These are phyloP conservation scores for Phycomyces blakesleeanus DNA, from an alignment of 192 early-diverging fungal genomes.

Conservation along the genomic window DNA sequence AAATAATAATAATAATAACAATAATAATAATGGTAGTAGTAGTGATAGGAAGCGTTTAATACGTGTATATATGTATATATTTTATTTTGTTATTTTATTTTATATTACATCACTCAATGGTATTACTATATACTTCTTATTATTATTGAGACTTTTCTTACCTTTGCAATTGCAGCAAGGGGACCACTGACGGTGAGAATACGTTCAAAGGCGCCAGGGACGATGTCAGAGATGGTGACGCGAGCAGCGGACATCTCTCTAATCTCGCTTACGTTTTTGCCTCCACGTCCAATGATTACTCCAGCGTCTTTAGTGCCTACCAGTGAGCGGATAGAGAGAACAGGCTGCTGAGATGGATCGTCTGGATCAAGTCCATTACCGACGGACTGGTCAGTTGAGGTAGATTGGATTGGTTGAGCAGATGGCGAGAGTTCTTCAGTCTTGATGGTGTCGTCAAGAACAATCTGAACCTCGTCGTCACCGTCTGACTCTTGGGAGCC, in stretches of 20 bases:
- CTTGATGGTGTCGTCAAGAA: not conserved
- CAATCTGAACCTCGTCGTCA: slow-evolving; percentile 12
- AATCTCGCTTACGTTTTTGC: slow-evolving; percentile 88
- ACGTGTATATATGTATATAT: not conserved
- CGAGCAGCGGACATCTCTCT: slow-evolving; percentile 79
- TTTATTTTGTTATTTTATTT: not conserved
- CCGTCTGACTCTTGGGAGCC: slow-evolving; percentile 2
- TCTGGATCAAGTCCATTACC: not conserved
- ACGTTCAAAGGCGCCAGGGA: slow-evolving; percentile 69
- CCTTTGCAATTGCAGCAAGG: slow-evolving; percentile 66
- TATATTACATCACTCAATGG: too few relatives aligned
- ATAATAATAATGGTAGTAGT: too few relatives aligned
- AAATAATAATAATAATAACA: too few relatives aligned
- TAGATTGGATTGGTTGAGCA: not conserved
- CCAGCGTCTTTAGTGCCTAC: slow-evolving; percentile 76
- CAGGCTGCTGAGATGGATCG: slow-evolving; percentile 1
- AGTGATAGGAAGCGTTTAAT: too few relatives aligned
- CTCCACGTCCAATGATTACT: slow-evolving; percentile 86
- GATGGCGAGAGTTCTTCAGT: not conserved
- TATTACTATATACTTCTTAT: too few relatives aligned
- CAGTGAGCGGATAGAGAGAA: slow-evolving; percentile 47
- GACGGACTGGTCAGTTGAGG: not conserved
- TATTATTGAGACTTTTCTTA: too few relatives aligned
- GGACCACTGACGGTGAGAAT: slow-evolving; percentile 73
- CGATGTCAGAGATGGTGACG: slow-evolving; percentile 86